phyloP scores from a whole-genome alignment of 805 yeast species.

The Torulaspora delbrueckii region DNA sequence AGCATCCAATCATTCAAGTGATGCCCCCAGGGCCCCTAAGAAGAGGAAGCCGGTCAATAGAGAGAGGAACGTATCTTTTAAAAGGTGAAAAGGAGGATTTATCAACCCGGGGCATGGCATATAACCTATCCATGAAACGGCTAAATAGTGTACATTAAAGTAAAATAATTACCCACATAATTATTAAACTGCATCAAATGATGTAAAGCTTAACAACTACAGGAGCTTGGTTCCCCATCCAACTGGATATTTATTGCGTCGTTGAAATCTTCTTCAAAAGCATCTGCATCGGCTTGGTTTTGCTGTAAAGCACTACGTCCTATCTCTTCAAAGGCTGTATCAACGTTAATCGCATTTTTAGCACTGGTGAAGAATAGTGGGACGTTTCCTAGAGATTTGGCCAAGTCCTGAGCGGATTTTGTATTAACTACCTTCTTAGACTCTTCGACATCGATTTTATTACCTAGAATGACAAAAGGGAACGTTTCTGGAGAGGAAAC shows the following conservation, averaged over 20 bases:
- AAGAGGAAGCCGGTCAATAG: constrained; percentile 30
- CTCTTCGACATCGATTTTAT: constrained; percentile 92
- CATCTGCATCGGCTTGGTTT: constrained; percentile 64
- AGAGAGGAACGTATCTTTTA: constrained; percentile 31
- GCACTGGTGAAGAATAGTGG: constrained; percentile 98
- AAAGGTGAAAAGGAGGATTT: constrained; percentile 14
- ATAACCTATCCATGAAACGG: not conserved
- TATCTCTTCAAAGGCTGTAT: constrained; percentile 91
- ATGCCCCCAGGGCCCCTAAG: constrained; percentile 54
- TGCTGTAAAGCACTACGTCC: constrained; percentile 95
- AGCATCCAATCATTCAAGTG: constrained; percentile 32
- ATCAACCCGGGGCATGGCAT: not conserved
- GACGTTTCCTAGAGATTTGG: constrained; percentile 63
- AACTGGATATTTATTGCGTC: constrained; percentile 94
- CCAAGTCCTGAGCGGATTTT: constrained; percentile 57
- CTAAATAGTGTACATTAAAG: constrained; percentile 8
- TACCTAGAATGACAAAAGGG: constrained; percentile 93
- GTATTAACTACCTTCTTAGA: constrained; percentile 66
- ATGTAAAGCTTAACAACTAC: constrained; percentile 53
- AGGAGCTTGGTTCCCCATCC: constrained; percentile 71
- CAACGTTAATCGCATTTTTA: constrained; percentile 91
- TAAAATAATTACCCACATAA: constrained; percentile 2
- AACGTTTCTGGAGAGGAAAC: constrained; percentile 90
- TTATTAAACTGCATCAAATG: not conserved
- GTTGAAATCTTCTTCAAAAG: constrained; percentile 86